Evolutionary conservation across 768 basidiomycete species (phyloP).

Genomic region (Chiua virens): DNA sequence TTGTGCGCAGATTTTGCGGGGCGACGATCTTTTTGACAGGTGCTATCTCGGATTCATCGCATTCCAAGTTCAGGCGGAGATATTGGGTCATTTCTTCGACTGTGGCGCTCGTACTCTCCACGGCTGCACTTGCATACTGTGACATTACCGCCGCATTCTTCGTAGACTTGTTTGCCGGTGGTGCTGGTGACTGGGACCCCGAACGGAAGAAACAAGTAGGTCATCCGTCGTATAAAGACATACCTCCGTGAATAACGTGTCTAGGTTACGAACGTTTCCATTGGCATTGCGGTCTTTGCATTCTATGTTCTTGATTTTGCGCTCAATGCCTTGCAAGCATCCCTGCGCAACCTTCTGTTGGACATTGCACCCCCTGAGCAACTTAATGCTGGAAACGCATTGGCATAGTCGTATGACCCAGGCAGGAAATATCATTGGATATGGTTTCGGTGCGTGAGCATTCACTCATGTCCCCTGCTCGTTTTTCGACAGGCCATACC

Average conservation of each 20-base stretch:
- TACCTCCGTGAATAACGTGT: not conserved
- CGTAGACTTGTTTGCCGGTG: slow-evolving; percentile 74
- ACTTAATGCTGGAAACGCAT: slow-evolving; percentile 92
- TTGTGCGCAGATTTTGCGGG: not conserved
- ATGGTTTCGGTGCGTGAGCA: slow-evolving; percentile 69
- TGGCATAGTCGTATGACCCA: slow-evolving; percentile 97
- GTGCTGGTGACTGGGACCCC: slow-evolving; percentile 88
- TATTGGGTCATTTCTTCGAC: slow-evolving; percentile 95
- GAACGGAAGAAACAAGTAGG: slow-evolving; percentile 60
- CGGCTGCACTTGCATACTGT: slow-evolving; percentile 82
- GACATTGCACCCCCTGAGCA: slow-evolving; percentile 89
- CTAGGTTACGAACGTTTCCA: slow-evolving; percentile 69
- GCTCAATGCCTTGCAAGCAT: slow-evolving; percentile 94
- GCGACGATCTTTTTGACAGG: slow-evolving; percentile 44
- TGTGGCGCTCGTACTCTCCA: slow-evolving; percentile 72
- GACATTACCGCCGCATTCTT: slow-evolving; percentile 66
- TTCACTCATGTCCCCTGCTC: not conserved
- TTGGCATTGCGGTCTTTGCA: slow-evolving; percentile 81
- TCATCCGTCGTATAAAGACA: not conserved
- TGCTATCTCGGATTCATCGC: slow-evolving; percentile 92
- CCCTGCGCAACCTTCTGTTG: slow-evolving; percentile 88
- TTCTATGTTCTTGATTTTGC: slow-evolving; percentile 97
- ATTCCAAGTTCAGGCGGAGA: slow-evolving; percentile 85
- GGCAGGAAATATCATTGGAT: slow-evolving; percentile 95
- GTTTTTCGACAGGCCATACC: slow-evolving; percentile 8